phyloP scores from a whole-genome alignment of 75 land plant species.

The Sequoia sempervirens region DNA sequence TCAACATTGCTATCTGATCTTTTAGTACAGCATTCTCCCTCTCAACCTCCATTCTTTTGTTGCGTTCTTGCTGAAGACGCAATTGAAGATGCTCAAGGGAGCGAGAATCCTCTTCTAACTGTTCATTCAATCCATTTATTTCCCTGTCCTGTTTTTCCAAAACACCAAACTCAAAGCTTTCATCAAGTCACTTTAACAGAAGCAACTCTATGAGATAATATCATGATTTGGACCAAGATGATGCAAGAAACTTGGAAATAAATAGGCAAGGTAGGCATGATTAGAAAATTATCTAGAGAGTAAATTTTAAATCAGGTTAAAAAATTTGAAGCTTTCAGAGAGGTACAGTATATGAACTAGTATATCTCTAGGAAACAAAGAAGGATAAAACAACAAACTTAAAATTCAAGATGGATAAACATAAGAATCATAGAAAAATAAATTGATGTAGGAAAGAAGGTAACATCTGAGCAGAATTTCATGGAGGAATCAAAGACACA shows the following conservation, averaged over 20 bases:
- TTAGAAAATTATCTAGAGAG: neutral
- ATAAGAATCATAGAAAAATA: neutral
- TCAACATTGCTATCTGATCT: slow-evolving; percentile 73
- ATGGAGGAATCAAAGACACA: neutral
- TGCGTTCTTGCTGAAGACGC: slow-evolving; percentile 71
- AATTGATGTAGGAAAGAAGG: neutral
- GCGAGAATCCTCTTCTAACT: slow-evolving; percentile 79
- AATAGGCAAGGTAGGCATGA: neutral
- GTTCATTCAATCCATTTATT: slow-evolving; percentile 87
- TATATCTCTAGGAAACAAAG: neutral
- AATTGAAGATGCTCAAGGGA: slow-evolving; percentile 76
- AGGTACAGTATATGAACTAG: neutral
- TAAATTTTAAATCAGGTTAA: neutral
- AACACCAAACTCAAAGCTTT: neutral
- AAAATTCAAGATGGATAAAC: neutral
- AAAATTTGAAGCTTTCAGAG: neutral
- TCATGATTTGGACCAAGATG: neutral
- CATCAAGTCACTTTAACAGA: neutral
- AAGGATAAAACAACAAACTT: neutral
- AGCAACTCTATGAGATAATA: neutral
- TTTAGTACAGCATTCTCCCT: slow-evolving; percentile 74
- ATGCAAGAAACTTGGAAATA: neutral
- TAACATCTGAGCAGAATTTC: neutral
- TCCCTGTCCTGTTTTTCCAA: slow-evolving; percentile 66
- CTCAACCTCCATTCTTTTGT: slow-evolving; percentile 59